Evolutionary conservation across 2,329 filamentous ascomycete species (phyloP).

Genomic region (Tolypocladium amazonense): DNA sequence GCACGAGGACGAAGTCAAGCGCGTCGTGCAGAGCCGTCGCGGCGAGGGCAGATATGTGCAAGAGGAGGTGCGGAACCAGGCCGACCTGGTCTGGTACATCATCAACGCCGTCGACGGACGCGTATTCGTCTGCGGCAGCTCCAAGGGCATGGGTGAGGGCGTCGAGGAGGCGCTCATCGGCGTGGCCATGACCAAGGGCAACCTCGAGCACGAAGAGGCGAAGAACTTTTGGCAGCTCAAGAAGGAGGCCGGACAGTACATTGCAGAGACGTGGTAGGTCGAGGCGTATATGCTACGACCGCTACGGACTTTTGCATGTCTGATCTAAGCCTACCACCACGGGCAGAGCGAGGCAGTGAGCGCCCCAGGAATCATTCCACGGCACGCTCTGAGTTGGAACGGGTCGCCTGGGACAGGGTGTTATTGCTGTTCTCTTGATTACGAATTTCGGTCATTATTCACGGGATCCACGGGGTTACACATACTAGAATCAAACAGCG

Average conservation of each 20-base stretch:
- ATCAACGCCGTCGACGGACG: slow-evolving; percentile 93
- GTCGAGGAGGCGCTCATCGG: slow-evolving; percentile 81
- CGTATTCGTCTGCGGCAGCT: slow-evolving; percentile 92
- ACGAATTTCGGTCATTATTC: neutral
- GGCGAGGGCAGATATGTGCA: slow-evolving; percentile 88
- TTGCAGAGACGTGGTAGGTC: slow-evolving; percentile 64
- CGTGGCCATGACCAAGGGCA: slow-evolving; percentile 87
- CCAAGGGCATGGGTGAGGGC: slow-evolving; percentile 94
- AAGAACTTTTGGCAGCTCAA: slow-evolving; percentile 83
- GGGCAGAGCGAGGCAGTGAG: neutral
- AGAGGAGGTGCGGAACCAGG: slow-evolving; percentile 83
- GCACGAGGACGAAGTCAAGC: slow-evolving; percentile 78
- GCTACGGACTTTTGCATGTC: neutral
- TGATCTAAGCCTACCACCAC: neutral
- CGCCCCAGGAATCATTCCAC: neutral
- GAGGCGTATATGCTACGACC: neutral
- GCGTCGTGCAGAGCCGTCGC: slow-evolving; percentile 64
- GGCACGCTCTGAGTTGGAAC: too few relatives aligned
- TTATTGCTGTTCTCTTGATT: neutral
- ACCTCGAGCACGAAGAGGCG: slow-evolving; percentile 72
- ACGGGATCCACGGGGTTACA: neutral
- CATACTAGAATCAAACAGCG: neutral
- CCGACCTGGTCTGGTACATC: slow-evolving; percentile 96
- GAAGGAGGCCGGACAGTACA: slow-evolving; percentile 88
- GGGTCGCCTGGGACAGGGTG: neutral